A percentile compares a stretch with the other conserved stretches of the same genome.
Conservation (phyloP, 2,329 filamentous ascomycete genomes). For the Penicillium hesseltinei region DNA sequence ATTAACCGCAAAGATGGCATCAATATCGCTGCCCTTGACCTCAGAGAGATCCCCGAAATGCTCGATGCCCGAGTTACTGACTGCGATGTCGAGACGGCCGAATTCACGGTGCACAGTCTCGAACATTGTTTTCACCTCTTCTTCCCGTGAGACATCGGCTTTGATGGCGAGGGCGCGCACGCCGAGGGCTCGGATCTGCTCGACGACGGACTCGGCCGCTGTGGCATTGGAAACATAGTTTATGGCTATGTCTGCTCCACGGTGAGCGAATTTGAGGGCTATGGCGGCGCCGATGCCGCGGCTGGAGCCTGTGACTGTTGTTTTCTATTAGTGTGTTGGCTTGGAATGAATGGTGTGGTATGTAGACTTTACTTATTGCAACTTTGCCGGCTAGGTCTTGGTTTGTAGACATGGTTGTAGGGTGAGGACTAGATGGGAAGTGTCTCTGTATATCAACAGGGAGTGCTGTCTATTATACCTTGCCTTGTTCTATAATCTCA, state of each 20-base stretch:
- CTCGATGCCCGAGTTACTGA: slow-evolving; percentile 25
- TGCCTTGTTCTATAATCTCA: neutral
- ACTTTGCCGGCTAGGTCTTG: slow-evolving; percentile 22
- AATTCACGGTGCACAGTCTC: slow-evolving; percentile 15
- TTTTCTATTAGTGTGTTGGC: neutral
- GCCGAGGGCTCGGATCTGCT: slow-evolving; percentile 10
- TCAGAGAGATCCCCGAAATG: slow-evolving; percentile 17
- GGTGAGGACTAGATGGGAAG: neutral
- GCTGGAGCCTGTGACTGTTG: slow-evolving; percentile 22
- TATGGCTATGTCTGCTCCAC: slow-evolving; percentile 19
- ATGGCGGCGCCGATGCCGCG: slow-evolving; percentile 25
- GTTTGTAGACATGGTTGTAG: slow-evolving; percentile 15
- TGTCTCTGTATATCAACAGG: neutral
- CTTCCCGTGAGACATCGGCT: slow-evolving; percentile 21
- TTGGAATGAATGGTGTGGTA: neutral
- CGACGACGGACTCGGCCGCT: slow-evolving; percentile 15
- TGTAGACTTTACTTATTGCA: slow-evolving; percentile 13
- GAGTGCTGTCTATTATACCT: neutral
- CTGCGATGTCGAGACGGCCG: slow-evolving; percentile 21
- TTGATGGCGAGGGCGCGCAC: slow-evolving; percentile 18
- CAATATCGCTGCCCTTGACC: slow-evolving; percentile 19
- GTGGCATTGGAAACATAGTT: slow-evolving; percentile 16
- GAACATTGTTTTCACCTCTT: slow-evolving; percentile 19
- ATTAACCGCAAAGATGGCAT: slow-evolving; percentile 23
- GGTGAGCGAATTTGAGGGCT: slow-evolving; percentile 19